phyloP scores from a whole-genome alignment of 441 rosid genomes.

The Pelargonium citronellum region DNA sequence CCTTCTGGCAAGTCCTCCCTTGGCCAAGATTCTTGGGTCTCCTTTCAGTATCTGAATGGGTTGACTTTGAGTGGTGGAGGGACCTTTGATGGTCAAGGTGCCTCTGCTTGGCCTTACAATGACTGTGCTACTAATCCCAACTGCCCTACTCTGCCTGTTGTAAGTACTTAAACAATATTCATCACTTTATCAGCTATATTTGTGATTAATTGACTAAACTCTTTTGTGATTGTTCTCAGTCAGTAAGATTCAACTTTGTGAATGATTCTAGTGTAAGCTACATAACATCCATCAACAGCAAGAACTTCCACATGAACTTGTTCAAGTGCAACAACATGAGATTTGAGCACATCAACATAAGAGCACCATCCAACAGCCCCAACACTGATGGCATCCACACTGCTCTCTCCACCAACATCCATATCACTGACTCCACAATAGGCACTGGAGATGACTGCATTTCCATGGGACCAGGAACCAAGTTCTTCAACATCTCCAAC shows the following conservation, averaged over 20 bases:
- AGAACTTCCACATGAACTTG: constrained; percentile 21
- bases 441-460: constrained; percentile 39
- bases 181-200: not conserved
- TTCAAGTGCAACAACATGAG: not conserved
- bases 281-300: constrained; percentile 26
- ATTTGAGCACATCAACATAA: constrained; percentile 15
- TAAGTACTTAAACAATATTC: constrained; percentile 11
- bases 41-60: constrained; percentile 11
- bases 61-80: constrained; percentile 24
- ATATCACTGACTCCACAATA: constrained; percentile 22
- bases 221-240: constrained; percentile 11
- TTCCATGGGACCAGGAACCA: constrained; percentile 30
- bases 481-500: constrained; percentile 25
- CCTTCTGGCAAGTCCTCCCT: constrained; percentile 3
- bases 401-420: constrained; percentile 31
- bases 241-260: constrained; percentile 21
- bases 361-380: constrained; percentile 36
- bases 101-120: constrained; percentile 24
- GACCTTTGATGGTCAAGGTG: constrained; percentile 33
- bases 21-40: constrained; percentile 21
- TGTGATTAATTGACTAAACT: not conserved
- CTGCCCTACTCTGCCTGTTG: constrained; percentile 27
- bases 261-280: constrained; percentile 3
- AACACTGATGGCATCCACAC: constrained; percentile 63
- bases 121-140: constrained; percentile 21